phyloP scores from a whole-genome alignment of 805 yeast genomes.

The Kodamaea sagamina region DNA sequence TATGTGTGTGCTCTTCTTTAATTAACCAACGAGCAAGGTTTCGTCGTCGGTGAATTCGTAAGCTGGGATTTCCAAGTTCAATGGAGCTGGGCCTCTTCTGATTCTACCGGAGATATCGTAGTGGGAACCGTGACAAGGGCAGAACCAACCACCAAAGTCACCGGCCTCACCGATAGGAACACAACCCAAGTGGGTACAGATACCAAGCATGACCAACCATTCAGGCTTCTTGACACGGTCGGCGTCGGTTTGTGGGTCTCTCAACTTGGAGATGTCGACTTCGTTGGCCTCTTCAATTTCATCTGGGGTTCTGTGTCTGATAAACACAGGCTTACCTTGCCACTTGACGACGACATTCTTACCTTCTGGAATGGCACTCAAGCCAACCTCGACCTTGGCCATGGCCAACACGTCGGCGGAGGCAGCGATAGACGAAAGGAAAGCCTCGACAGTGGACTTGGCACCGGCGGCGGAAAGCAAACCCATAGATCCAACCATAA shows the following conservation, averaged over 20 bases:
- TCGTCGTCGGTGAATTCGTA: conserved; percentile 79
- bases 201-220: conserved; percentile 99
- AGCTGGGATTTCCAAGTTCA: conserved; percentile 94
- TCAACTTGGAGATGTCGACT: conserved; percentile 72
- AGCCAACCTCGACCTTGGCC: conserved; percentile 98
- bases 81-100: conserved; percentile 99
- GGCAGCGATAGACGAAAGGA: conserved; percentile 91
- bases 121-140: conserved; percentile 99
- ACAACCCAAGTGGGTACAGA: conserved; percentile 99
- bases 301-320: conserved; percentile 93
- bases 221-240: conserved; percentile 96
- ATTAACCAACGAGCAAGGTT: conserved; percentile 85
- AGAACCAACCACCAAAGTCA: conserved; percentile 99
- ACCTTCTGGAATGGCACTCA: conserved; percentile 92
- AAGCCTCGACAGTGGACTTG: conserved; percentile 91
- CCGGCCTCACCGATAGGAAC: conserved; percentile 99
- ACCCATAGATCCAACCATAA: conserved; percentile 97
- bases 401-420: conserved; percentile 98
- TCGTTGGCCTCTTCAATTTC: conserved; percentile 94
- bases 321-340: conserved; percentile 99
- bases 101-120: conserved; percentile 99
- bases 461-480: conserved; percentile 90
- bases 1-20: conserved; percentile 3
- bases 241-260: conserved; percentile 93
- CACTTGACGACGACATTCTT: conserved; percentile 97